phyloP scores from a whole-genome alignment of 2,329 filamentous ascomycete genomes.

The Metarhizium guizhouense region DNA sequence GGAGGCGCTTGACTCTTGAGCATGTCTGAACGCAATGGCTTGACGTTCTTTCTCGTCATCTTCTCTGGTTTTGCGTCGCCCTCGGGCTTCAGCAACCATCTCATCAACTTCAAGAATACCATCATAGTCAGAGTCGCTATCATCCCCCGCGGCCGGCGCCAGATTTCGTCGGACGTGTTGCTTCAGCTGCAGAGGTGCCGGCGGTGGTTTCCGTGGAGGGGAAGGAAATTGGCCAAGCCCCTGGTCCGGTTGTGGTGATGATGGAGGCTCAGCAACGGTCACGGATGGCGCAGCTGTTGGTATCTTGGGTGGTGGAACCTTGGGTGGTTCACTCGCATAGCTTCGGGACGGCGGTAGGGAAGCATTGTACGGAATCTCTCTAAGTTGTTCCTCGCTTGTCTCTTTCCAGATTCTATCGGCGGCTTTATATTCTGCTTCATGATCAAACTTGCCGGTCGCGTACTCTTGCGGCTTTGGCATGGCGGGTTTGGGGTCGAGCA shows the following conservation, averaged over 20 bases:
- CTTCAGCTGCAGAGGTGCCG: conserved; percentile 68
- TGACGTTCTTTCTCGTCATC: conserved; percentile 79
- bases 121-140: conserved; percentile 76
- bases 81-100: conserved; percentile 52
- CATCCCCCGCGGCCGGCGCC: conserved; percentile 36
- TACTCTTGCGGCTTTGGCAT: conserved; percentile 56
- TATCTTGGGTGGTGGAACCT: conserved; percentile 41
- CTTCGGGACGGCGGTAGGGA: conserved; percentile 48
- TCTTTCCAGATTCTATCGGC: conserved; percentile 37
- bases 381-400: conserved; percentile 30
- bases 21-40: conserved; percentile 54
- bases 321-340: conserved; percentile 42
- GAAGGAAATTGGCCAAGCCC: conserved; percentile 44
- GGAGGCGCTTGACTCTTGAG: conserved; percentile 62
- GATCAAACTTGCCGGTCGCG: conserved; percentile 46
- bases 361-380: conserved; percentile 41
- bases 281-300: conserved; percentile 31
- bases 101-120: conserved; percentile 65
- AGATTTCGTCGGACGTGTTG: conserved; percentile 15
- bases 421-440: conserved; percentile 41
- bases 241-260: conserved; percentile 35
- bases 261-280: conserved; percentile 33
- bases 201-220: conserved; percentile 70
- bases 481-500: conserved; percentile 46
- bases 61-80: conserved; percentile 74